phyloP scores from a whole-genome alignment of 768 basidiomycete genomes.

The Serendipita indica region DNA sequence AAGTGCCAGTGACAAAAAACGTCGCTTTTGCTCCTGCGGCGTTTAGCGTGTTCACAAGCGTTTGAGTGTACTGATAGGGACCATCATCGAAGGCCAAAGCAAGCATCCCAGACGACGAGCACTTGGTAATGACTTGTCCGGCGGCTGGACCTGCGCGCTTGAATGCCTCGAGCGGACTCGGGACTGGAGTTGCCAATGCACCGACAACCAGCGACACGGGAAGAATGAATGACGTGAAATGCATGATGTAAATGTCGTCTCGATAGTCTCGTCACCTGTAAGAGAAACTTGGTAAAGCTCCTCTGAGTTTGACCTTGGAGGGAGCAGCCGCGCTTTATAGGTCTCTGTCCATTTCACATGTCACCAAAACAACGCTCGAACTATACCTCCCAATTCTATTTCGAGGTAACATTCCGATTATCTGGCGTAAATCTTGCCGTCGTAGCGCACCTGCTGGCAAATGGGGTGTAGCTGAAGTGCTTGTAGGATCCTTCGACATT shows the following conservation, averaged over 20 bases:
- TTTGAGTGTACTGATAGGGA: conserved; percentile 11
- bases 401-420: too few species aligned
- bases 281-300: too few species aligned
- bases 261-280: too few species aligned
- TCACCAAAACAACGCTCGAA: too few species aligned
- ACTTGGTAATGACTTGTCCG: neutral
- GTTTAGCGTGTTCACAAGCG: conserved; percentile 10
- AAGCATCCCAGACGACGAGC: neutral
- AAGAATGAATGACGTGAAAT: neutral
- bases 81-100: conserved; percentile 16
- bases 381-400: too few species aligned
- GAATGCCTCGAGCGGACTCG: neutral
- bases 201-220: neutral
- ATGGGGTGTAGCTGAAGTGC: too few species aligned
- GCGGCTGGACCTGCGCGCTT: neutral
- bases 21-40: conserved; percentile 9
- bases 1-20: conserved; percentile 11
- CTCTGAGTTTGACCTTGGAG: too few species aligned
- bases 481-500: too few species aligned
- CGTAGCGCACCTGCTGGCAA: too few species aligned
- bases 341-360: too few species aligned
- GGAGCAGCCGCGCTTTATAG: too few species aligned
- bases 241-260: neutral
- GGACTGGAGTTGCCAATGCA: neutral
- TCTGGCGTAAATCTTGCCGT: too few species aligned